Evolutionary conservation across 345 rosid species (phyloP).

Genomic region (Eucalyptus polyanthemos): DNA sequence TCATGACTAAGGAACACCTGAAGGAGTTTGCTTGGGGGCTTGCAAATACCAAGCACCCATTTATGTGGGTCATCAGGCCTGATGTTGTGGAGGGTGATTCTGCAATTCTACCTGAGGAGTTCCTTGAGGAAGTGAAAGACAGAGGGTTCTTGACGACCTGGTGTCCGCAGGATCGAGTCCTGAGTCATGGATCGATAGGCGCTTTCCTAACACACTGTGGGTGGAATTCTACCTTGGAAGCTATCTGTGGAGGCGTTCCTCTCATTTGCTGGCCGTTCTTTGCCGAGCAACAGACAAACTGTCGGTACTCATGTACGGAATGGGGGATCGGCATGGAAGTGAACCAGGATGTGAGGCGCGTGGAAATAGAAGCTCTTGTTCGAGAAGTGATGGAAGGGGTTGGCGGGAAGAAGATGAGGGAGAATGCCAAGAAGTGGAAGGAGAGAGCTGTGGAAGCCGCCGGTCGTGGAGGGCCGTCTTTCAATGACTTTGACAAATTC

Average conservation of each 20-base stretch:
- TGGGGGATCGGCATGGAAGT: constrained; percentile 18
- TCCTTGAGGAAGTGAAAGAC: not conserved
- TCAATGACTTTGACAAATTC: too few species aligned
- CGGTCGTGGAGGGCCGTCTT: too few species aligned
- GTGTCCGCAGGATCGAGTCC: constrained; percentile 14
- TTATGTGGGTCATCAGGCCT: constrained; percentile 19
- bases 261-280: constrained; percentile 22
- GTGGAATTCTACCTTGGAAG: constrained; percentile 18
- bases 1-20: constrained; percentile 3
- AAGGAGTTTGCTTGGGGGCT: constrained; percentile 25
- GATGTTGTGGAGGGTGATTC: constrained; percentile 11
- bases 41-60: constrained; percentile 10
- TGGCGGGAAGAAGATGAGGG: too few species aligned
- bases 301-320: not conserved
- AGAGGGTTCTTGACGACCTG: constrained; percentile 14
- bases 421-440: too few species aligned
- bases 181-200: constrained; percentile 5
- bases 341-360: too few species aligned
- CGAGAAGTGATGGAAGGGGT: too few species aligned
- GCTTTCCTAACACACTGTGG: constrained; percentile 25
- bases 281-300: constrained; percentile 14
- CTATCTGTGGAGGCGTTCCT: constrained; percentile 1
- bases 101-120: not conserved
- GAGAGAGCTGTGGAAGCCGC: too few species aligned
- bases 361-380: too few species aligned